Percentiles rank a stretch among this genome's conserved stretches.
phyloP scores from a whole-genome alignment of 192 early-diverging fungal genomes.

The Backusella luteola region DNA sequence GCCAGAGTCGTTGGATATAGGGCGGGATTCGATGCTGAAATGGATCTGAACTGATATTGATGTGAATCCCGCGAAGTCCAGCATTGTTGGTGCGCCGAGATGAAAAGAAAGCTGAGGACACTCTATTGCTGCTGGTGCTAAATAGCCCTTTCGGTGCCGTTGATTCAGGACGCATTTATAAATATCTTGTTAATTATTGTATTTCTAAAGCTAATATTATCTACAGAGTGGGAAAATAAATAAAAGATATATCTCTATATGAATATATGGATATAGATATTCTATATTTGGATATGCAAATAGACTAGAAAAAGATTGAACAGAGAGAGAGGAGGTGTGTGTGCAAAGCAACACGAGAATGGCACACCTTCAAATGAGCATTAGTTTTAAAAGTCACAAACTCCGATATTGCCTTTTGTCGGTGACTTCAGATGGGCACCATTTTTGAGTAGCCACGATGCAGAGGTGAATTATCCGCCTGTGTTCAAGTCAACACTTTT shows the following conservation, averaged over 20 bases:
- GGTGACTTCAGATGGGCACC: no score
- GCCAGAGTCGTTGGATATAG: constrained; percentile 35
- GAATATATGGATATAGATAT: background rate
- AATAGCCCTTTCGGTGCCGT: background rate
- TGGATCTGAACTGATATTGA: constrained; percentile 41
- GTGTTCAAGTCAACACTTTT: no score
- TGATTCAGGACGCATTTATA: background rate
- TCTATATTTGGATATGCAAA: background rate
- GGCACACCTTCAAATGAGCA: background rate
- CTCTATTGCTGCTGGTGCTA: background rate
- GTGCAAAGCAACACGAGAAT: background rate
- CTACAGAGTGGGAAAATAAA: background rate
- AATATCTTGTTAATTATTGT: background rate
- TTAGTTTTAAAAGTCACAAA: background rate
- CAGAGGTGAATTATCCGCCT: no score
- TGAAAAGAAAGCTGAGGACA: background rate
- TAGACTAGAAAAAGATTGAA: background rate
- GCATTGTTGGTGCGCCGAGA: background rate
- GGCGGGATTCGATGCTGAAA: constrained; percentile 39
- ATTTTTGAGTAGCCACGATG: no score
- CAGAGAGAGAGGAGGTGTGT: background rate
- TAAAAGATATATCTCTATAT: no score
- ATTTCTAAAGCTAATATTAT: background rate
- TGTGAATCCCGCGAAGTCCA: constrained; percentile 31
- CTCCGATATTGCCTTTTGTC: no score